Conservation (phyloP, 2,329 filamentous ascomycete genomes). For the Mollisiaceae sp. region DNA sequence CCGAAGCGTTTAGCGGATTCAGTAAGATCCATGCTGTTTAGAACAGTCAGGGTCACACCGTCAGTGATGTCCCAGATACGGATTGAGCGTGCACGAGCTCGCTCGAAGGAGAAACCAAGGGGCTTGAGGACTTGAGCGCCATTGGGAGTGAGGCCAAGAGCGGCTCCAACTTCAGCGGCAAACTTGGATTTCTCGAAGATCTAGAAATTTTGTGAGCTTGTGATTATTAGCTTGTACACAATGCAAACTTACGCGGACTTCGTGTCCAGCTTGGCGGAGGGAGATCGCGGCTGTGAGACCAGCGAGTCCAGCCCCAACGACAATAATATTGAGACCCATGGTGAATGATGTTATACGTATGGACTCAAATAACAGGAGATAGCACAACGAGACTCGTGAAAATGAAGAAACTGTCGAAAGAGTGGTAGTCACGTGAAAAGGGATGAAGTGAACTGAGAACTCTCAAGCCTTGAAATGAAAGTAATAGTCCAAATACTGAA, state of each 20-base stretch:
- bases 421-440: neutral
- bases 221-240: neutral
- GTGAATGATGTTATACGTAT: neutral
- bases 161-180: neutral
- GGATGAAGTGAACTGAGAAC: neutral
- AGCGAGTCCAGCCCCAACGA: conserved; percentile 6
- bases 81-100: conserved; percentile 1
- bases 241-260: neutral
- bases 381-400: neutral
- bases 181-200: conserved; percentile 9
- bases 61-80: conserved; percentile 8
- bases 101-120: conserved; percentile 5
- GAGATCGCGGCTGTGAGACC: conserved; percentile 6
- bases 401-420: neutral
- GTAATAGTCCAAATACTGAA: conserved; percentile 6
- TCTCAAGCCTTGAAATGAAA: conserved; percentile 7
- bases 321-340: conserved; percentile 10
- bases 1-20: neutral
- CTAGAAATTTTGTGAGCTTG: neutral
- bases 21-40: neutral
- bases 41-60: neutral
- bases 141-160: neutral
- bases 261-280: conserved; percentile 2
- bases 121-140: conserved; percentile 1
- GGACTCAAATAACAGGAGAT: neutral